A percentile compares a stretch with the other conserved stretches of the same genome.
Conservation (phyloP, 495 filamentous ascomycete genomes). For the Hyaloscypha bicolor region DNA sequence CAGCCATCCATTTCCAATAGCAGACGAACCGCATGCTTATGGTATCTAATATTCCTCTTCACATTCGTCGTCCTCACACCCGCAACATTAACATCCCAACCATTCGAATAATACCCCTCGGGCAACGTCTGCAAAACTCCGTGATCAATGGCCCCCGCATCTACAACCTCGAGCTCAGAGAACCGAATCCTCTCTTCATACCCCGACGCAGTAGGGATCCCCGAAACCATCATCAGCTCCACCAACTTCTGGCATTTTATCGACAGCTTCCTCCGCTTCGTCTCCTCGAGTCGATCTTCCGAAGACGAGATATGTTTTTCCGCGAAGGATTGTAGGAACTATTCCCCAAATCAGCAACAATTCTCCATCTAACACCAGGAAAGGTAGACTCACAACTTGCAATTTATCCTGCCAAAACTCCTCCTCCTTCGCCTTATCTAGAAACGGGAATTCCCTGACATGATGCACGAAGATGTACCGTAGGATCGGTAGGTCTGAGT, state of each 20-base stretch:
- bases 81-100: slow-evolving; percentile 96
- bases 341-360: slow-evolving; percentile 11
- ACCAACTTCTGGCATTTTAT: slow-evolving; percentile 92
- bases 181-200: slow-evolving; percentile 97
- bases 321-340: slow-evolving; percentile 98
- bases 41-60: slow-evolving; percentile 86
- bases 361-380: background rate
- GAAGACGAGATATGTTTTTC: slow-evolving; percentile 96
- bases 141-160: slow-evolving; percentile 86
- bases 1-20: slow-evolving; percentile 8
- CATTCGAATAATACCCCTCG: slow-evolving; percentile 87
- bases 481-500: slow-evolving; percentile 91
- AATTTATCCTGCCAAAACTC: slow-evolving; percentile 99
- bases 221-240: slow-evolving; percentile 99
- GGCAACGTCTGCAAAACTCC: slow-evolving; percentile 84
- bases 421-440: slow-evolving; percentile 94
- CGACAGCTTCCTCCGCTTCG: slow-evolving; percentile 90
- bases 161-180: slow-evolving; percentile 94
- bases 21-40: slow-evolving; percentile 81
- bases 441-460: slow-evolving; percentile 95
- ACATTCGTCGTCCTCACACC: slow-evolving; percentile 78
- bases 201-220: slow-evolving; percentile 91
- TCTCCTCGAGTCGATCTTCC: slow-evolving; percentile 93
- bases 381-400: slow-evolving; percentile 75
- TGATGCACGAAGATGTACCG: slow-evolving; percentile 98